Evolutionary conservation across 768 basidiomycete genomes (phyloP), one percentile per base, ranked within the genome.

Genomic region (Auricularia heimuer): DNA sequence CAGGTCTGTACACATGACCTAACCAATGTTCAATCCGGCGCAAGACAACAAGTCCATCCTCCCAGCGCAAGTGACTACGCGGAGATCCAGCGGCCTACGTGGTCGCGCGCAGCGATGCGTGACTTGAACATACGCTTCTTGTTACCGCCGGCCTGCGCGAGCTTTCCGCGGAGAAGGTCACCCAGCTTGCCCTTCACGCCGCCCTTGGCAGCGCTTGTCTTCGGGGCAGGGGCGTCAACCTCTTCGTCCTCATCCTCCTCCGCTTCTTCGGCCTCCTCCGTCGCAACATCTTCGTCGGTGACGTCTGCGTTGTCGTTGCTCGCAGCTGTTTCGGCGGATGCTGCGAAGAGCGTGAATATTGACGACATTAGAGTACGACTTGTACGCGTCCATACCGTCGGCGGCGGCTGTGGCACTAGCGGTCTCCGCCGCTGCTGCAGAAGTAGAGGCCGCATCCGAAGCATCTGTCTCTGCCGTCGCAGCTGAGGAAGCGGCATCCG

Each of bases 351-450:
- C 29, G 29, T 29, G 2, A 29, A 29, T 29, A 29, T 29, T 29
- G 29, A 29, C 29, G 29, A 29, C 29, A 29, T 29, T 3, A 29
- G 29, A 29, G 29, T 29, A 29, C 29, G 29, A 29, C 29, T 29
- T 29, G 29, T 29, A 29, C 16, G 2, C 24, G 56, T 18, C 56
- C 29, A 18, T 60, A 60, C 56, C 56, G 7, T 14, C 65, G 3
- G 56, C 21, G 12, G 63, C 61, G 14, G 65, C 62, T 0, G 61
- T 63, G 11, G 69, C 64, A 42, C 39, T 42, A 14, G 39, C 39
- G 7, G 67, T 56, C 8, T 67, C 64, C 1, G 70, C 45, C 47
- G 67, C 65, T 7, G 66, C 36, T 1, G 67, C 62, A 1, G 56
- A 47, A 3, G 71, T 7, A 1, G 68, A 39, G 3, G 66, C 29